phyloP scores from a whole-genome alignment of 129 eudicot species.

The Silybum marianum region DNA sequence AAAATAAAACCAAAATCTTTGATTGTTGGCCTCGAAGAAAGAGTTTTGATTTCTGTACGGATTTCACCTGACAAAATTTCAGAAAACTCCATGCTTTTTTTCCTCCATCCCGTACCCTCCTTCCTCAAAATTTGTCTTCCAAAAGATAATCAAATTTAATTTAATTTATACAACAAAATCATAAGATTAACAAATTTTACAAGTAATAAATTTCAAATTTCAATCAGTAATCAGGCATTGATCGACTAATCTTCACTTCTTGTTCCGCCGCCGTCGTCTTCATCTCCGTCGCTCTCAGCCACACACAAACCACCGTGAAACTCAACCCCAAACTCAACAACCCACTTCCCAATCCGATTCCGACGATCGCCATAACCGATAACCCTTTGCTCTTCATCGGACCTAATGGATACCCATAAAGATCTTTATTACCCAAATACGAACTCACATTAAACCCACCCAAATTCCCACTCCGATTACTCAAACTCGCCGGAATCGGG shows the following conservation, averaged over 20 bases:
- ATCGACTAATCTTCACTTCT: slow-evolving; percentile 53
- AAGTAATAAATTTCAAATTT: not conserved
- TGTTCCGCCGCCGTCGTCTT: slow-evolving; percentile 42
- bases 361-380: slow-evolving; percentile 62
- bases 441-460: slow-evolving; percentile 60
- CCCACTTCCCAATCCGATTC: slow-evolving; percentile 87
- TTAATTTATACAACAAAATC: not conserved
- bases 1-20: not conserved
- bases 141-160: not conserved
- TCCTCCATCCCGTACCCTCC: no score
- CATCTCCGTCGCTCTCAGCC: slow-evolving; percentile 63
- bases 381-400: slow-evolving; percentile 59
- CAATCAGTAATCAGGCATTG: slow-evolving; percentile 70
- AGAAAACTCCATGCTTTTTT: not conserved
- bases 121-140: not conserved
- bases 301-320: slow-evolving; percentile 60
- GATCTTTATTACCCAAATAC: slow-evolving; percentile 55
- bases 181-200: slow-evolving; percentile 14
- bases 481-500: slow-evolving; percentile 53
- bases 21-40: not conserved
- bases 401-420: slow-evolving; percentile 65
- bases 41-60: not conserved
- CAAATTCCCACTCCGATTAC: slow-evolving; percentile 58
- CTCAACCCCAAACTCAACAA: slow-evolving; percentile 65
- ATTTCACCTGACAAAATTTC: not conserved